A percentile compares a stretch with the other conserved stretches of the same genome.
Evolutionary conservation across 78 protist species (phyloP).

Genomic region (Dictyostelium citrinum): DNA sequence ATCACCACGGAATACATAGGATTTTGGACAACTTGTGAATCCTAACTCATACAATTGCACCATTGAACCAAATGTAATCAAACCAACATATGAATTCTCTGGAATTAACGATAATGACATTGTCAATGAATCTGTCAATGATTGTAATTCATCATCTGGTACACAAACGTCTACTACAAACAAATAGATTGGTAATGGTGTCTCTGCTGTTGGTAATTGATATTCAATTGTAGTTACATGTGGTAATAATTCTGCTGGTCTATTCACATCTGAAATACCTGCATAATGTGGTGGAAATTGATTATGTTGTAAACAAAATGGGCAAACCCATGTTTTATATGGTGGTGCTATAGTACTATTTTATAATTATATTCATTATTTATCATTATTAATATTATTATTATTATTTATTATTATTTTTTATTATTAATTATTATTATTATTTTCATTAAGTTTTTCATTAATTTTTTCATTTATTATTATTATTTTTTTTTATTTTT

Average conservation of each 20-base stretch:
- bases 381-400: too few relatives aligned
- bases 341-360: slow-evolving; percentile 84
- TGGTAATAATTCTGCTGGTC: slow-evolving; percentile 96
- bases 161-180: slow-evolving; percentile 94
- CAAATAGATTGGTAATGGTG: slow-evolving; percentile 90
- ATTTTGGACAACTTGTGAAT: slow-evolving; percentile 80
- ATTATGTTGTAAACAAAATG: slow-evolving; percentile 93
- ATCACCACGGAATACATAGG: slow-evolving; percentile 95
- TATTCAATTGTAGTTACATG: slow-evolving; percentile 75
- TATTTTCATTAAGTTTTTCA: too few relatives aligned
- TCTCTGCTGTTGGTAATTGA: slow-evolving; percentile 60
- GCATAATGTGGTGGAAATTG: slow-evolving; percentile 94
- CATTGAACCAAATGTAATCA: slow-evolving; percentile 96
- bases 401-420: background rate
- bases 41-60: slow-evolving; percentile 94
- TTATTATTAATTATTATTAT: too few relatives aligned
- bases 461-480: too few relatives aligned
- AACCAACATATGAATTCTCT: slow-evolving; percentile 91
- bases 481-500: too few relatives aligned
- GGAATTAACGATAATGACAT: slow-evolving; percentile 93
- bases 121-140: slow-evolving; percentile 90
- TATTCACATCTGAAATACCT: slow-evolving; percentile 80
- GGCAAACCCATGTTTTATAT: slow-evolving; percentile 89
- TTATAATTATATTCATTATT: too few relatives aligned
- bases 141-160: slow-evolving; percentile 89